Conservation (phyloP, 768 basidiomycete species). For the Suillus subalutaceus region DNA sequence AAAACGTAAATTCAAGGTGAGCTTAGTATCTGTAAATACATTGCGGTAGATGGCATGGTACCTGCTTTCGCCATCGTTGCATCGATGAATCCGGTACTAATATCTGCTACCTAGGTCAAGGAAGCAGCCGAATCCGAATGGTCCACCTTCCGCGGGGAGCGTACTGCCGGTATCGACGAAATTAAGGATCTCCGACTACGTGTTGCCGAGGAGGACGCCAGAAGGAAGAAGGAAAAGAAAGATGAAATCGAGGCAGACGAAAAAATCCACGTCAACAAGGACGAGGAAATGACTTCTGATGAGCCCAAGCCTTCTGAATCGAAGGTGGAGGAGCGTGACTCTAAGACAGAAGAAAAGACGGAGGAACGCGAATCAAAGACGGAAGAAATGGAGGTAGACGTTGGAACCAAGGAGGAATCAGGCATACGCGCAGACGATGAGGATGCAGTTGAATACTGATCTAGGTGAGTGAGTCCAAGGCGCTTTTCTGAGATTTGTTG, state of each 20-base stretch:
- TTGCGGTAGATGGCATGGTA: background rate
- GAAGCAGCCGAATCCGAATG: slow-evolving; percentile 73
- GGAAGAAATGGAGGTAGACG: slow-evolving; percentile 29
- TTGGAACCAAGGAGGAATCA: slow-evolving; percentile 34
- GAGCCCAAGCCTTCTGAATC: slow-evolving; percentile 18
- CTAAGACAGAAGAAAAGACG: slow-evolving; percentile 30
- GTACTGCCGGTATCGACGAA: slow-evolving; percentile 59
- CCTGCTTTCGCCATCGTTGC: background rate
- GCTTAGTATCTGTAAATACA: slow-evolving; percentile 2
- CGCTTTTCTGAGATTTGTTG: background rate
- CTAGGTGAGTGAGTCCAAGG: background rate
- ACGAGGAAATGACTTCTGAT: slow-evolving; percentile 39
- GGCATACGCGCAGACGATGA: slow-evolving; percentile 72
- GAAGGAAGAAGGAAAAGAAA: slow-evolving; percentile 41
- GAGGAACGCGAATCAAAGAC: slow-evolving; percentile 41
- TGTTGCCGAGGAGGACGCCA: slow-evolving; percentile 67
- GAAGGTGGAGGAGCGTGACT: slow-evolving; percentile 14
- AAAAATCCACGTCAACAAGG: slow-evolving; percentile 22
- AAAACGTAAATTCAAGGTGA: slow-evolving; percentile 65
- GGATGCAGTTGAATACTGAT: slow-evolving; percentile 78
- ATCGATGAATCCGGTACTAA: background rate
- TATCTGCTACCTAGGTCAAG: slow-evolving; percentile 45
- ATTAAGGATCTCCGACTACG: slow-evolving; percentile 62
- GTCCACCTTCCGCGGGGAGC: slow-evolving; percentile 63
- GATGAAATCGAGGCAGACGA: slow-evolving; percentile 33